Conservation (phyloP, 2,329 filamentous ascomycete genomes). For the Nemania serpens region DNA sequence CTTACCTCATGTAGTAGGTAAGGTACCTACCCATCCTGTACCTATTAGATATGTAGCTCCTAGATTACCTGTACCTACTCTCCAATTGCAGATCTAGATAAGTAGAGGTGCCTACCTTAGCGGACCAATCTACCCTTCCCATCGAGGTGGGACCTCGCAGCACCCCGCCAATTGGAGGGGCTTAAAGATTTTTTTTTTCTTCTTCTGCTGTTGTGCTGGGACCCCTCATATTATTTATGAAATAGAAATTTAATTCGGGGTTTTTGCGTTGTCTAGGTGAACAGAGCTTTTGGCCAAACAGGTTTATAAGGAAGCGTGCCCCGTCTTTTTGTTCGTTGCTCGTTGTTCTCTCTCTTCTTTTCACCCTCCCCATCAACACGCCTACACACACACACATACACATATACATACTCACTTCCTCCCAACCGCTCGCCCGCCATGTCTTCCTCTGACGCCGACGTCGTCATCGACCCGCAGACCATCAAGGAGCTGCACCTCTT, state of each 20-base stretch:
- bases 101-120: too few species aligned
- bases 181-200: constrained; percentile 18
- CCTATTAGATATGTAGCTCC: too few species aligned
- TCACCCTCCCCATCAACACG: background rate
- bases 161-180: constrained; percentile 28
- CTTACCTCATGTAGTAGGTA: too few species aligned
- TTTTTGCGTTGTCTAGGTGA: constrained; percentile 26
- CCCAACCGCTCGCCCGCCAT: constrained; percentile 28
- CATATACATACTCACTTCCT: too few species aligned
- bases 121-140: background rate
- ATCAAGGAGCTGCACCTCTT: constrained; percentile 43
- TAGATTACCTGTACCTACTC: too few species aligned
- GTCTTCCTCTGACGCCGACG: constrained; percentile 34
- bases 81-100: background rate
- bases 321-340: constrained; percentile 2
- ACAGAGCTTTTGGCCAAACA: background rate
- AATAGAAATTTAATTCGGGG: constrained; percentile 21
- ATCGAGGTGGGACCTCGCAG: constrained; percentile 18
- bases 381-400: too few species aligned
- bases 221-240: constrained; percentile 25
- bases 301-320: constrained; percentile 22
- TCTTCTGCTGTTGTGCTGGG: background rate
- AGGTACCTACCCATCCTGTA: too few species aligned
- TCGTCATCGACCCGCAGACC: constrained; percentile 39
- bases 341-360: too few species aligned